Evolutionary conservation across 148 eudicot genomes (phyloP).

Genomic region (Rhododendron ferrugineum): DNA sequence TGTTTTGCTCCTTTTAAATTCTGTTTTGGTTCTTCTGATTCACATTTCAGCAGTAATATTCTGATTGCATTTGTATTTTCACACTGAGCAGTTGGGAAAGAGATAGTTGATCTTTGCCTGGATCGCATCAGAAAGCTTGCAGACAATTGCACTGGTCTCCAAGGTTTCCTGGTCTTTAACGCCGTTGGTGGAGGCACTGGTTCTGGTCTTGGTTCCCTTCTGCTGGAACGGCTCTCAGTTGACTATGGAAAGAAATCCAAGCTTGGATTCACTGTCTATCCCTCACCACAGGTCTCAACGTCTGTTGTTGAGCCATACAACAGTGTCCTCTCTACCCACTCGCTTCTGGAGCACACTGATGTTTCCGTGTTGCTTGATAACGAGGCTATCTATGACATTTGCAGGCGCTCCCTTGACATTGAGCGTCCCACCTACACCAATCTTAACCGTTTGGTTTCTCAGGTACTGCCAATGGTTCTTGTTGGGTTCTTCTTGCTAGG

Average conservation of each 20-base stretch:
- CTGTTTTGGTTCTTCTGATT: neutral
- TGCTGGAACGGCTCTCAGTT: constrained; percentile 25
- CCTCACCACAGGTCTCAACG: constrained; percentile 28
- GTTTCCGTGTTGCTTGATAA: constrained; percentile 25
- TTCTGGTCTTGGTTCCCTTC: constrained; percentile 29
- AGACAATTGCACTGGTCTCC: constrained; percentile 28
- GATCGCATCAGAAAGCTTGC: constrained; percentile 29
- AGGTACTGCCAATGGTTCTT: constrained; percentile 11
- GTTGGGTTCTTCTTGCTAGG: neutral
- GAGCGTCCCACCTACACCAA: constrained; percentile 31
- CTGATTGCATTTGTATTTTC: neutral
- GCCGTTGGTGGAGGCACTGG: constrained; percentile 34
- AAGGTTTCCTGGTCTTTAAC: constrained; percentile 25
- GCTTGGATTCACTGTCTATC: constrained; percentile 26
- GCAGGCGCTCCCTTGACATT: constrained; percentile 24
- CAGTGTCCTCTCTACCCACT: constrained; percentile 28
- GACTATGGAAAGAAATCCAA: constrained; percentile 28
- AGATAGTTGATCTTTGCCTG: constrained; percentile 27
- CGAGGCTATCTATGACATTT: constrained; percentile 26
- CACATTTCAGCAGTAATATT: neutral
- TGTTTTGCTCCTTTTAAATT: neutral
- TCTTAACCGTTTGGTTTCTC: constrained; percentile 27
- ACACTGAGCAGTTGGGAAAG: constrained; percentile 20
- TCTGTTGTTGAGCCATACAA: constrained; percentile 30
- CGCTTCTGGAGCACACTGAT: constrained; percentile 30